Percentiles rank a stretch among this genome's conserved stretches.
Evolutionary conservation across 1,139 yeast genomes (phyloP).

Genomic region (Hanseniaspora sp.): DNA sequence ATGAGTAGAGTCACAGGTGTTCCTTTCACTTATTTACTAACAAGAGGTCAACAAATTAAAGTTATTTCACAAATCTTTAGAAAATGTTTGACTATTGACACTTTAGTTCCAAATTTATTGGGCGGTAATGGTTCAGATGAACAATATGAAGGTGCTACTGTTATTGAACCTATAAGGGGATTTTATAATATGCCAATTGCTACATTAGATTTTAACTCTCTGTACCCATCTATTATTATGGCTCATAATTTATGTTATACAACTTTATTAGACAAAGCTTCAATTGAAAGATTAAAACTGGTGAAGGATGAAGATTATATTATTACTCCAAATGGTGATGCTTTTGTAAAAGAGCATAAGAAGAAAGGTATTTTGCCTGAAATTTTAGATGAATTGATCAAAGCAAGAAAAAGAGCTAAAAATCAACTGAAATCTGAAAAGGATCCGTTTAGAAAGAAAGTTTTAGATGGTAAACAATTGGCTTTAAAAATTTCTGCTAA

Average conservation of each 20-base stretch:
- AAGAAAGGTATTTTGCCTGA: slow-evolving; percentile 86
- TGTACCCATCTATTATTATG: slow-evolving; percentile 99
- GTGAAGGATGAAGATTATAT: slow-evolving; percentile 69
- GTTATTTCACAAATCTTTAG: slow-evolving; percentile 91
- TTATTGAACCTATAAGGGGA: slow-evolving; percentile 90
- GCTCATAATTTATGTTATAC: slow-evolving; percentile 97
- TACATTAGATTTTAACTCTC: slow-evolving; percentile 90
- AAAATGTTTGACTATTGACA: slow-evolving; percentile 73
- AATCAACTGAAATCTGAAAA: slow-evolving; percentile 81
- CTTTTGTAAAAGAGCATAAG: slow-evolving; percentile 60
- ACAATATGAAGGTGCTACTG: slow-evolving; percentile 98
- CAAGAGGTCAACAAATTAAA: slow-evolving; percentile 95
- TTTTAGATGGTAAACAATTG: slow-evolving; percentile 90
- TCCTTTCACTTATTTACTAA: slow-evolving; percentile 76
- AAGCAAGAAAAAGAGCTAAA: slow-evolving; percentile 90
- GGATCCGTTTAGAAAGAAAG: slow-evolving; percentile 88
- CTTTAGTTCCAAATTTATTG: slow-evolving; percentile 75
- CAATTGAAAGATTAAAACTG: slow-evolving; percentile 55
- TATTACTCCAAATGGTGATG: slow-evolving; percentile 83
- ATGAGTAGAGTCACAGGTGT: slow-evolving; percentile 99
- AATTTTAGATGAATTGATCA: slow-evolving; percentile 72
- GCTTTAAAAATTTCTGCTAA: slow-evolving; percentile 95
- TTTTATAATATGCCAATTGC: slow-evolving; percentile 96
- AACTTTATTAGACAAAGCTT: slow-evolving; percentile 58
- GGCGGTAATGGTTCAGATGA: slow-evolving; percentile 71